These are phyloP conservation scores for Arctium minus DNA, from an alignment of 129 eudicot species.

Conservation along the genomic window DNA sequence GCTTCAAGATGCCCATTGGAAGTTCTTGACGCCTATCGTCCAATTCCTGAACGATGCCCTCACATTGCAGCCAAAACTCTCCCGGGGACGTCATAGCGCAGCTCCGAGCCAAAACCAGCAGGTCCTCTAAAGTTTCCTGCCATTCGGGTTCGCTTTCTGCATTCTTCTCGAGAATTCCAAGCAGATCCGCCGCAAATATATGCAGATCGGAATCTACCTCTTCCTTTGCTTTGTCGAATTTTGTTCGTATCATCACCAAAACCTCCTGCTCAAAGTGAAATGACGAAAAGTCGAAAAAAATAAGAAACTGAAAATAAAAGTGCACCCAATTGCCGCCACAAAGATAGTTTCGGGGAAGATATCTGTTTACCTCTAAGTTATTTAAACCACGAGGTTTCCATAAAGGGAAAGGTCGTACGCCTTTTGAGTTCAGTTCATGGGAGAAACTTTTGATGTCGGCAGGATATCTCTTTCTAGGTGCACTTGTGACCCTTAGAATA, in stretches of 20 bases:
- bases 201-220: conserved; percentile 95
- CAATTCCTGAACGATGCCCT: conserved; percentile 94
- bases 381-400: conserved; percentile 97
- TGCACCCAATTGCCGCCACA: background rate
- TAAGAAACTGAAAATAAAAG: conserved; percentile 6
- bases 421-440: conserved; percentile 96
- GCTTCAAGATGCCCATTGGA: conserved; percentile 82
- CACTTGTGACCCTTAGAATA: conserved; percentile 93
- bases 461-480: conserved; percentile 87
- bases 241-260: conserved; percentile 66
- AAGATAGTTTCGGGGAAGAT: background rate
- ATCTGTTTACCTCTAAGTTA: conserved; percentile 68
- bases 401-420: conserved; percentile 93
- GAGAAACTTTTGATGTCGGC: conserved; percentile 95
- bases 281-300: background rate
- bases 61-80: conserved; percentile 99
- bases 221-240: conserved; percentile 98
- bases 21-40: conserved; percentile 97
- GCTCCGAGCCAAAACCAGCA: conserved; percentile 80
- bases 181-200: conserved; percentile 85
- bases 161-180: conserved; percentile 84
- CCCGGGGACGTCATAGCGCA: conserved; percentile 94
- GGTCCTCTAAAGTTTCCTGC: conserved; percentile 96
- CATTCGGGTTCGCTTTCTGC: conserved; percentile 81
- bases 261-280: conserved; percentile 59